Percentiles rank a stretch among this genome's conserved stretches.
phyloP scores from a whole-genome alignment of 1,139 yeast genomes.

The Debaryomyces sp. region DNA sequence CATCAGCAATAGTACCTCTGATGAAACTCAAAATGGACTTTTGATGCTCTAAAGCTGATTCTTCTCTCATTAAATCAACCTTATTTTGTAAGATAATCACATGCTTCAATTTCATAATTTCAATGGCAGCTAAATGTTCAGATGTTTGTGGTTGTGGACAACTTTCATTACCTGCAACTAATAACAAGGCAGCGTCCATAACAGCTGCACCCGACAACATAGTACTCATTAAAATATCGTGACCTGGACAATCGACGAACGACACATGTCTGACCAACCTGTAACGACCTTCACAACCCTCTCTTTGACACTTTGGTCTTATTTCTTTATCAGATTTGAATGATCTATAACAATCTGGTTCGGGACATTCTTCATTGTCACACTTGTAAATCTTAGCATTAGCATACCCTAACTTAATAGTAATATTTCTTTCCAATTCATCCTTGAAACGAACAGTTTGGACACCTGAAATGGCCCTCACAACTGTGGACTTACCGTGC shows the following conservation, averaged over 20 bases:
- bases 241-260: constrained; percentile 99
- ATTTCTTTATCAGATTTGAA: constrained; percentile 95
- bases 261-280: constrained; percentile 93
- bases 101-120: constrained; percentile 97
- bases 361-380: constrained; percentile 83
- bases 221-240: constrained; percentile 99
- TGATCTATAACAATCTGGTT: constrained; percentile 93
- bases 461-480: constrained; percentile 97
- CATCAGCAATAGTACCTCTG: constrained; percentile 98
- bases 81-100: constrained; percentile 96
- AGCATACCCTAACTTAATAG: constrained; percentile 97
- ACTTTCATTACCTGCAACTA: constrained; percentile 97
- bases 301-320: constrained; percentile 85
- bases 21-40: constrained; percentile 89
- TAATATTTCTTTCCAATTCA: constrained; percentile 97
- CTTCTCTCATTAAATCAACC: constrained; percentile 98
- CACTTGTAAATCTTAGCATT: constrained; percentile 97
- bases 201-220: constrained; percentile 99
- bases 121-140: constrained; percentile 99
- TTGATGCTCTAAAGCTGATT: constrained; percentile 93
- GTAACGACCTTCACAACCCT: constrained; percentile 85
- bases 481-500: constrained; percentile 98
- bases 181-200: constrained; percentile 97
- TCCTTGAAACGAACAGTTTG: constrained; percentile 99
- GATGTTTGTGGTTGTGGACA: constrained; percentile 99